Base-by-base conservation (phyloP, 164 flowering plant species). In the Magnolia kwangsiensis region DNA sequence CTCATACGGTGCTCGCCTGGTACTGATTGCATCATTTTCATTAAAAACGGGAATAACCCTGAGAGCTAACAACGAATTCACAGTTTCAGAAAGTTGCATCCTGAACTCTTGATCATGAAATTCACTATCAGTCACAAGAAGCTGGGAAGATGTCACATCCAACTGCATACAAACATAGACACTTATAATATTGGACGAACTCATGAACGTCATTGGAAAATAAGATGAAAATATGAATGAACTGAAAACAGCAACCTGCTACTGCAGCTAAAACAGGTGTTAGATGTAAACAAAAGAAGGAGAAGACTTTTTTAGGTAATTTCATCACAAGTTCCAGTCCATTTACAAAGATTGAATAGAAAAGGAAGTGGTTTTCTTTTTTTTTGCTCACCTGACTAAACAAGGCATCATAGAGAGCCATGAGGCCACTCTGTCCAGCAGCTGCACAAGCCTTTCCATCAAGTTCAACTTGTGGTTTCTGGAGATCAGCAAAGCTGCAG, bases 371-470 rank as follows among this genome's bases (percentile, higher is more conserved):
- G 29, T 27, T 9, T 10, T 16, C 16, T 0, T 23, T 7, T 20
- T 69, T 45, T 2, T 67, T 27, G 27, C 61, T 72, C 37, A 93
- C 99, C 98, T 96, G 97, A 83, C 86, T 89, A 79, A 96, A 94
- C 81, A 96, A 75, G 51, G 91, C 80, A 82, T 96, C 99, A 85
- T 96, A 96, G 0, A 94, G 84, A 79, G 98, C 97, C 98, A 94
- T 94, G 50, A 94, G 93, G 74, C 94, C 90, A 81, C 84, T 94
- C 76, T 94, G 99, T 18, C 99, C 99, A 82, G 94, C 99, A 84
- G 98, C 93, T 7, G 99, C 99, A 84, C 98, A 96, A 16, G 98
- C 98, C 84, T 94, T 94, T 70, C 98, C 98, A 88, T 96, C 98
- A 79, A 96, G 90, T 73, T 94, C 98, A 80, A 72, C 80, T 84